These are phyloP conservation scores for Azolla pinnata DNA, from an alignment of 75 land plant genomes.

Conservation along the genomic window DNA sequence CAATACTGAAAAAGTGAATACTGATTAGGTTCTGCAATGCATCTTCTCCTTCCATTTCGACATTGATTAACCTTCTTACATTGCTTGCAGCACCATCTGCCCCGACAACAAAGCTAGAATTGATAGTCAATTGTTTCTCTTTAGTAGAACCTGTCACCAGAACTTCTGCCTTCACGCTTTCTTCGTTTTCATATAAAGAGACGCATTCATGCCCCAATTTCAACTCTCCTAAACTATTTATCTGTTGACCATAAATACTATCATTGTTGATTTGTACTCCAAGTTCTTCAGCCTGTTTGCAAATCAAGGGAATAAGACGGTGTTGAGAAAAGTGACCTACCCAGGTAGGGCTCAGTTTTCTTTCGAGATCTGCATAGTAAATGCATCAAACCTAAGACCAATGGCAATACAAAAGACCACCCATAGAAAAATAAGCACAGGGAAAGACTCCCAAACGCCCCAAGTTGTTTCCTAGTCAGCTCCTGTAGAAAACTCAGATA, in stretches of 20 bases:
- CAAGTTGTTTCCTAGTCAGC: too few relatives aligned
- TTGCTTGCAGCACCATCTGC: slow-evolving; percentile 90
- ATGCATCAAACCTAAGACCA: too few relatives aligned
- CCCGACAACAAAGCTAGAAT: slow-evolving; percentile 58
- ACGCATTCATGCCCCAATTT: slow-evolving; percentile 74
- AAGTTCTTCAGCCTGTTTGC: slow-evolving; percentile 39
- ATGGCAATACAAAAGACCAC: too few relatives aligned
- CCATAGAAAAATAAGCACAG: too few relatives aligned
- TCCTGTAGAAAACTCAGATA: too few relatives aligned
- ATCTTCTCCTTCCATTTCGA: slow-evolving; percentile 62
- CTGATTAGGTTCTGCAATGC: slow-evolving; percentile 81
- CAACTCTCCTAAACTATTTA: slow-evolving; percentile 24
- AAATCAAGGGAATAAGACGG: slow-evolving; percentile 49
- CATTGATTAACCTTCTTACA: slow-evolving; percentile 53
- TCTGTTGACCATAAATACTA: not conserved
- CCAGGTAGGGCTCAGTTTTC: slow-evolving; percentile 58
- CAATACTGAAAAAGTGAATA: slow-evolving; percentile 69
- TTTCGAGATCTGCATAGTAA: slow-evolving; percentile 47
- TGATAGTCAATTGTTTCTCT: slow-evolving; percentile 16
- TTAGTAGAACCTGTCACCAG: slow-evolving; percentile 21
- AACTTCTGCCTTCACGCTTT: slow-evolving; percentile 38
- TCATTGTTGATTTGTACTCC: slow-evolving; percentile 29
- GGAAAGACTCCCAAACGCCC: too few relatives aligned
- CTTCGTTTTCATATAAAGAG: slow-evolving; percentile 32
- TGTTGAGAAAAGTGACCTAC: slow-evolving; percentile 96